Evolutionary conservation across 805 yeast species (phyloP).

Genomic region (Danielia reshetovae): DNA sequence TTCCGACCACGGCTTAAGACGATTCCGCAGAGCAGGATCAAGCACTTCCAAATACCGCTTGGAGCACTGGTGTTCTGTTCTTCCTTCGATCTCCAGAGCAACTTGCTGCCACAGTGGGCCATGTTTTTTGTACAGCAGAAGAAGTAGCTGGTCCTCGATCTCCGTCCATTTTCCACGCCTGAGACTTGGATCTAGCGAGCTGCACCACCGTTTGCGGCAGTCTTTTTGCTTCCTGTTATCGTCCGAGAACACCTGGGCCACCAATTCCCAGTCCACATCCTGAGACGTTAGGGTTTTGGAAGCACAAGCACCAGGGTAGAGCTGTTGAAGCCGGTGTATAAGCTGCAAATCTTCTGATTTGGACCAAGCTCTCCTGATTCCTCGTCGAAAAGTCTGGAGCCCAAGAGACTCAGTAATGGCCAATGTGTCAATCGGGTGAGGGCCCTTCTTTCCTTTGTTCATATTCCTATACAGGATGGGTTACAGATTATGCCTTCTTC

Average conservation of each 20-base stretch:
- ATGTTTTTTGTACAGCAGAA: slow-evolving; percentile 58
- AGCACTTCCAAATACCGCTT: slow-evolving; percentile 85
- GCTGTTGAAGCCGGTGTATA: slow-evolving; percentile 36
- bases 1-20: slow-evolving; percentile 74
- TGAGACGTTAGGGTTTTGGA: slow-evolving; percentile 30
- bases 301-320: slow-evolving; percentile 21
- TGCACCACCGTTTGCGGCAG: slow-evolving; percentile 83
- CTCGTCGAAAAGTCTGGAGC: slow-evolving; percentile 65
- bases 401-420: slow-evolving; percentile 70
- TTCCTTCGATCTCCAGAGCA: slow-evolving; percentile 67
- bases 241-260: slow-evolving; percentile 44
- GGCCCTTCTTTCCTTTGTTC: slow-evolving; percentile 4
- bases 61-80: slow-evolving; percentile 95
- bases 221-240: slow-evolving; percentile 65
- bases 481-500: no score
- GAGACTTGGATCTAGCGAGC: slow-evolving; percentile 77
- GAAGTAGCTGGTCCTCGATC: slow-evolving; percentile 66
- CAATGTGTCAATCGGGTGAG: slow-evolving; percentile 41
- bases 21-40: slow-evolving; percentile 73
- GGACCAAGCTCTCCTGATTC: slow-evolving; percentile 67
- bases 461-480: background rate
- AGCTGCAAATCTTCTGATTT: slow-evolving; percentile 65
- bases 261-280: slow-evolving; percentile 57
- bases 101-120: slow-evolving; percentile 90
- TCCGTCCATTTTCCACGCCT: slow-evolving; percentile 85